Evolutionary conservation across 78 protist species (phyloP).

Genomic region (Dictyostelium capitatum): DNA sequence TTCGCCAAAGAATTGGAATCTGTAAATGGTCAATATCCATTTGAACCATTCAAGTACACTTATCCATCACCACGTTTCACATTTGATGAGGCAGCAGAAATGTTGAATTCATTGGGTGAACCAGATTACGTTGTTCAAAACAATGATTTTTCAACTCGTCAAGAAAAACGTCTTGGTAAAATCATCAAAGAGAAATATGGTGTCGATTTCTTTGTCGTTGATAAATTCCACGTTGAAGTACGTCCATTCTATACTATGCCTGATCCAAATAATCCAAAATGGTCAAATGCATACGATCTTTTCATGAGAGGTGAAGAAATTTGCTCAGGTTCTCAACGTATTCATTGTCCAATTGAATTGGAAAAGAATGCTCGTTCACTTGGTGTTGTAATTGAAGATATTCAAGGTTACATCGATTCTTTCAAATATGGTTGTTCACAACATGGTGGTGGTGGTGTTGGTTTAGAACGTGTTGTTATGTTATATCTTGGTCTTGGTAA

Average conservation of each 20-base stretch:
- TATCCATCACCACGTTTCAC: constrained; percentile 89
- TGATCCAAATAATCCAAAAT: constrained; percentile 86
- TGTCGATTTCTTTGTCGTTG: constrained; percentile 98
- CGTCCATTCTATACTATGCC: constrained; percentile 99
- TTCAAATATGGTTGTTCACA: constrained; percentile 98
- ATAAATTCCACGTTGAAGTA: constrained; percentile 93
- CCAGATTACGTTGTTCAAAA: constrained; percentile 65
- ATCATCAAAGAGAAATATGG: constrained; percentile 93
- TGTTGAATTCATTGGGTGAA: constrained; percentile 80
- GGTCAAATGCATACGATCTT: constrained; percentile 98
- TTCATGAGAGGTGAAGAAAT: constrained; percentile 99
- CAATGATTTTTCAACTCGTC: constrained; percentile 77
- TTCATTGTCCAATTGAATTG: constrained; percentile 97
- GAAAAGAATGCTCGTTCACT: constrained; percentile 64
- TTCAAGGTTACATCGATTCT: constrained; percentile 95
- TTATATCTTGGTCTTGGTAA: constrained; percentile 97
- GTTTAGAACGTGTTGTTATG: constrained; percentile 97
- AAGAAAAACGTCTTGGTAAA: constrained; percentile 95
- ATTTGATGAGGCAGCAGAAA: constrained; percentile 87
- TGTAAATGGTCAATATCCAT: constrained; percentile 89
- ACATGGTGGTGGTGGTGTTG: constrained; percentile 99
- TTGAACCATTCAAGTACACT: constrained; percentile 81
- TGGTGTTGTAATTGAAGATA: constrained; percentile 76
- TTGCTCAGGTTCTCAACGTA: constrained; percentile 99
- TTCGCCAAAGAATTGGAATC: constrained; percentile 84